phyloP scores from a whole-genome alignment of 257 asterid genomes.

The Asclepias syriaca region DNA sequence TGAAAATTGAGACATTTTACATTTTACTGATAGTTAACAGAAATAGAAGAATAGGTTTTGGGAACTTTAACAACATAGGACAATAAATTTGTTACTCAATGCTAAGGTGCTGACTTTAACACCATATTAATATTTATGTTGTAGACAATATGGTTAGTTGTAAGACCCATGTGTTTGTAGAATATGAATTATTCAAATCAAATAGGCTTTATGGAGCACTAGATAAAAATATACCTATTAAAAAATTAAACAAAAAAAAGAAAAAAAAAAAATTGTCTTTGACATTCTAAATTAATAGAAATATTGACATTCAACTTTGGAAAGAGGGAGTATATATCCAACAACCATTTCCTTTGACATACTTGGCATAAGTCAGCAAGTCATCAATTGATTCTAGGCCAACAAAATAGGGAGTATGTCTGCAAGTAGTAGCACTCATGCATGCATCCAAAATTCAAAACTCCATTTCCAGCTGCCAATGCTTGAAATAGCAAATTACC shows the following conservation, averaged over 20 bases:
- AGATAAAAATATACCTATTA: no score
- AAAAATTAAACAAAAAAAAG: no score
- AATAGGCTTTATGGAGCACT: background rate
- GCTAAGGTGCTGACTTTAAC: no score
- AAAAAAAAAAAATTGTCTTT: background rate
- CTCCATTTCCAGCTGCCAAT: background rate
- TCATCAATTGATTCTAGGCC: background rate
- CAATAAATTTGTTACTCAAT: background rate
- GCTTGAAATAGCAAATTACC: background rate
- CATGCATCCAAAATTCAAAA: background rate
- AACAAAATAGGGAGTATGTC: background rate
- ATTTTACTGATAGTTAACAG: background rate
- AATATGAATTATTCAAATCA: no score
- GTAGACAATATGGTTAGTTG: background rate
- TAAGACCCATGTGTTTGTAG: background rate
- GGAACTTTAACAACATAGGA: background rate
- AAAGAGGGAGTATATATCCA: background rate
- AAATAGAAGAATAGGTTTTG: background rate
- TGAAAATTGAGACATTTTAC: constrained; percentile 20
- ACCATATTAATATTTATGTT: no score
- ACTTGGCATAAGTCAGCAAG: background rate
- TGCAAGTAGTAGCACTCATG: no score
- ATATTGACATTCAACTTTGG: background rate
- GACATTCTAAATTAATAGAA: background rate
- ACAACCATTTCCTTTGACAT: background rate